Conservation (phyloP, 2,329 filamentous ascomycete genomes). For the Pseudogymnoascus sp. region DNA sequence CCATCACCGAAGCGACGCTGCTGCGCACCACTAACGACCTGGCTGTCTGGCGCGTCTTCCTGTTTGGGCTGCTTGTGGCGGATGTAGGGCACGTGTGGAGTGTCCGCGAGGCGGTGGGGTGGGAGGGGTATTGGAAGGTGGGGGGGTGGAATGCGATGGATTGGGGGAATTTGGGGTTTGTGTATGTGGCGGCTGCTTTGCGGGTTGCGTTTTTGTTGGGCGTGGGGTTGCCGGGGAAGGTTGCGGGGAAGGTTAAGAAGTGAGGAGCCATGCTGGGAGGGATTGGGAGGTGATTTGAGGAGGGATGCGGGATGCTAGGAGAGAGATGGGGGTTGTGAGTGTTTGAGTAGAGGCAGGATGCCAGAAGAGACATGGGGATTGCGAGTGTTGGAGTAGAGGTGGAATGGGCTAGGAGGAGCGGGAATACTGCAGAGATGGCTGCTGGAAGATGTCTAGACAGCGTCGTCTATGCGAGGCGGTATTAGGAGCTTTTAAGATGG, state of each 20-base stretch:
- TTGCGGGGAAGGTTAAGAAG: not conserved
- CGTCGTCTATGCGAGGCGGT: no score
- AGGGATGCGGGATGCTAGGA: no score
- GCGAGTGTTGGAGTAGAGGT: no score
- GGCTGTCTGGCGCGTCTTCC: conserved; percentile 59
- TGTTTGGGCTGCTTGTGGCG: conserved; percentile 61
- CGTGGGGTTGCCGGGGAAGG: conserved; percentile 38
- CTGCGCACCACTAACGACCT: conserved; percentile 60
- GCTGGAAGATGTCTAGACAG: no score
- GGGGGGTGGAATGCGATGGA: conserved; percentile 57
- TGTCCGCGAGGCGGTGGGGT: conserved; percentile 46
- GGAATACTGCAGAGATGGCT: no score
- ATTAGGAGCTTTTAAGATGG: no score
- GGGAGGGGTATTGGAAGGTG: conserved; percentile 47
- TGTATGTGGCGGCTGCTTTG: conserved; percentile 56
- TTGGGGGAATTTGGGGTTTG: conserved; percentile 61
- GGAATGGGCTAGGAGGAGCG: no score
- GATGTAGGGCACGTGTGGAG: conserved; percentile 69
- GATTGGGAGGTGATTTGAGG: no score
- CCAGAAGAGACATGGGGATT: no score
- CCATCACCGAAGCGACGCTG: conserved; percentile 68
- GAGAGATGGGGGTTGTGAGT: no score
- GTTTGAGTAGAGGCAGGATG: no score
- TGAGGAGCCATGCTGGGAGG: not conserved
- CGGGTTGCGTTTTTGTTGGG: conserved; percentile 50